A percentile compares a stretch with the other conserved stretches of the same genome.
phyloP scores from a whole-genome alignment of 495 filamentous ascomycete species.

The Aspergillus sclerotioniger region DNA sequence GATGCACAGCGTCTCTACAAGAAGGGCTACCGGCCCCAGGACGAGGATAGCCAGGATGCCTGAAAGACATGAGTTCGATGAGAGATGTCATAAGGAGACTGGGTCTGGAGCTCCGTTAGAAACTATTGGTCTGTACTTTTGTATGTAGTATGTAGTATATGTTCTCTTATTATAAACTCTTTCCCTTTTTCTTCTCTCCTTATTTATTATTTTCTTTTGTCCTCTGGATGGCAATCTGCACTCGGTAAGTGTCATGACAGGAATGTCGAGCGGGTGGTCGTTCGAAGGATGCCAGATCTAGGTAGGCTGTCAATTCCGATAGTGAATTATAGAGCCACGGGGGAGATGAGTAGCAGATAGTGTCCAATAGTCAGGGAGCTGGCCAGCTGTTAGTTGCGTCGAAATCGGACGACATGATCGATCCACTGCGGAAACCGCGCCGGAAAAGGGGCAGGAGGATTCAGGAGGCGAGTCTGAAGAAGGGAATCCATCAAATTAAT shows the following conservation, averaged over 20 bases:
- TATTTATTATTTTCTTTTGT: neutral
- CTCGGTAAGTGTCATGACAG: no score
- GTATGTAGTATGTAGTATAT: conserved; percentile 6
- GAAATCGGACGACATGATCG: neutral
- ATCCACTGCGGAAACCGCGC: neutral
- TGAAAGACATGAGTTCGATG: conserved; percentile 3
- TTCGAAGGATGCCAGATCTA: neutral
- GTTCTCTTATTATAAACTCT: neutral
- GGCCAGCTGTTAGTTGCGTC: neutral
- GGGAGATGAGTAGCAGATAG: neutral
- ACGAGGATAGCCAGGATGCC: conserved; percentile 11
- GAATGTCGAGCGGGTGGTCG: no score
- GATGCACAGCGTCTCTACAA: conserved; percentile 72
- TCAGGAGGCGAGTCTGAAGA: conserved; percentile 12
- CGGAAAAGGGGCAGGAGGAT: conserved; percentile 16
- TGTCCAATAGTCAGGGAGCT: neutral
- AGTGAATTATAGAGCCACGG: neutral
- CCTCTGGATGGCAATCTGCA: no score
- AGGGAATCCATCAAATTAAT: neutral
- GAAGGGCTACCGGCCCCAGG: conserved; percentile 46
- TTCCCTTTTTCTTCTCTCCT: neutral
- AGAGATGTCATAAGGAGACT: conserved; percentile 2
- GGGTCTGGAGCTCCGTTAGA: neutral
- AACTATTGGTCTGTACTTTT: conserved; percentile 1
- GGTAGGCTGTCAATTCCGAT: neutral